These are phyloP conservation scores for Viola pubescens DNA, from an alignment of 441 rosid genomes.

Conservation along the genomic window DNA sequence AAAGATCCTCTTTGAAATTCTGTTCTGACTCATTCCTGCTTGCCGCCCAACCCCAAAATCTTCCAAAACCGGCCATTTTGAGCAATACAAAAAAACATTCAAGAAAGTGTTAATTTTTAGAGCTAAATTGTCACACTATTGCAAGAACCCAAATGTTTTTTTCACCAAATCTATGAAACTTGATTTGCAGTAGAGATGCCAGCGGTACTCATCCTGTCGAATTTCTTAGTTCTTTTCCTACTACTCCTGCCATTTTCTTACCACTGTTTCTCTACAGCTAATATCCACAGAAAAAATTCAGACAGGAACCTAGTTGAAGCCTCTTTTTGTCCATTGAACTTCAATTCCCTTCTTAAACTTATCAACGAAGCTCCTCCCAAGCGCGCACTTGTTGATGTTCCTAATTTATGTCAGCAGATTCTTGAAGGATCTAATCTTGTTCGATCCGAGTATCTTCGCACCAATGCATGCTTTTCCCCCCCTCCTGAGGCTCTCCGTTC, in stretches of 20 bases:
- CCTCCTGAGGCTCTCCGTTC: constrained; percentile 25
- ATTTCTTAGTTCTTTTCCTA: constrained; percentile 13
- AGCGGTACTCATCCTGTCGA: background rate
- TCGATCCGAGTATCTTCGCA: constrained; percentile 34
- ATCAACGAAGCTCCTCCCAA: constrained; percentile 12
- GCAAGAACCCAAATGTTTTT: too few relatives aligned
- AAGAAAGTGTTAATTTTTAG: too few relatives aligned
- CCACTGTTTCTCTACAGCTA: background rate
- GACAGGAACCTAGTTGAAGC: constrained; percentile 7
- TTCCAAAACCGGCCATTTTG: too few relatives aligned
- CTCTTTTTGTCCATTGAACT: constrained; percentile 37
- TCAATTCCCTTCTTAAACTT: constrained; percentile 24
- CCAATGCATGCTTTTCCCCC: constrained; percentile 30
- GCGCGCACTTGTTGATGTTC: constrained; percentile 8
- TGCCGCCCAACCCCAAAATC: too few relatives aligned
- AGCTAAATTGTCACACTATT: too few relatives aligned
- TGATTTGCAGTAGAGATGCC: constrained; percentile 13
- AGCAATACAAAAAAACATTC: too few relatives aligned
- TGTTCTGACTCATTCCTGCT: too few relatives aligned
- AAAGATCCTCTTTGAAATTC: too few relatives aligned
- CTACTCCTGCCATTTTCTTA: constrained; percentile 4
- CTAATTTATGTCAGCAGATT: constrained; percentile 23
- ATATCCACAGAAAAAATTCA: constrained; percentile 2
- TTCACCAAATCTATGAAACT: background rate
- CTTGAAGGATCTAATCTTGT: constrained; percentile 29